Base-by-base conservation (phyloP, 1,284 basidiomycete genomes). In the Cryptococcus depauperatus region DNA sequence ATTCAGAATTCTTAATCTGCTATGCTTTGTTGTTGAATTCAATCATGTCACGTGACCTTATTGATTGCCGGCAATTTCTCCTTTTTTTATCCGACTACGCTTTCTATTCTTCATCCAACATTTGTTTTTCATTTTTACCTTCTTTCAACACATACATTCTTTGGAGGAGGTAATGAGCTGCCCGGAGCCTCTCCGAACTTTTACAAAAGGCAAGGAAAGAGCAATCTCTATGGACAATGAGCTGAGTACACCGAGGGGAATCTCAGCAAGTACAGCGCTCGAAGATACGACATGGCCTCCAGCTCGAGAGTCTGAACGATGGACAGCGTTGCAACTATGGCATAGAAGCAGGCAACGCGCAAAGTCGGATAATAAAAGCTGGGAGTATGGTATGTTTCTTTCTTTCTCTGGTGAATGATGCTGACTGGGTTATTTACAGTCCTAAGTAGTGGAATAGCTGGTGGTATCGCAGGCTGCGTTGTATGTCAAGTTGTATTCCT, bases 391-490 rank as follows among this genome's bases (percentile, higher is more conserved):
- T 71, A 41, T 25, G 69, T 56, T 10, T 27, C 25, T 21, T 6
- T 7, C 8, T 9, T 30, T 28, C 18, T 30, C n/a, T 16, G 28
- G 5, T 25, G 35, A 18, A 25, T 30, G 26, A 18, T 21, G 22
- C 37, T 39, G 23, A 21, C 25, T 27, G 11, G 3, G 14, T n/a
- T n/a, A n/a, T n/a, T n/a, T n/a, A 4, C 44, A 73, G 71, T 70
- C 2, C 43, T 72, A 19, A 65, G 66, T 16, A 70, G 69, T 40
- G 87, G 90, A 37, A 67, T 95, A 40, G 91, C 91, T 26, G 92
- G 92, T 46, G 92, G 92, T 30, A 73, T 93, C 43, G 91, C 92
- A 25, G 92, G 91, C 47, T 95, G 92, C 70, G 79, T 92, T 48
- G 90, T 93, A 65, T 61, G 88, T 79, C 29, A 4, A 38, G 26